A percentile compares a stretch with the other conserved stretches of the same genome.
Evolutionary conservation across 2,329 filamentous ascomycete genomes (phyloP).

Genomic region (Paracorniculantispora psalliotae): DNA sequence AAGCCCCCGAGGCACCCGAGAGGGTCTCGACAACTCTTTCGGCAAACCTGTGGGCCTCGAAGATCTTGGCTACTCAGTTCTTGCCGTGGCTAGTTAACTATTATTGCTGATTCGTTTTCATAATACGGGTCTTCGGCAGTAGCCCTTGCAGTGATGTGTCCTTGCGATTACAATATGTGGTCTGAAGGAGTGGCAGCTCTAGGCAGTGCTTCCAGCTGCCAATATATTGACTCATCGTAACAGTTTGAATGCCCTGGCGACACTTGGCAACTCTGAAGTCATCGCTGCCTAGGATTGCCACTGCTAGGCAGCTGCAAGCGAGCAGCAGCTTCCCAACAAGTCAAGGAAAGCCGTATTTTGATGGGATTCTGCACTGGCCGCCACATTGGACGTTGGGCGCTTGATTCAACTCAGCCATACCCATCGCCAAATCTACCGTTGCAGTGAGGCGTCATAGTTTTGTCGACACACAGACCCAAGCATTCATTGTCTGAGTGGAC

Average conservation of each 20-base stretch:
- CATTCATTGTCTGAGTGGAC: conserved; percentile 7
- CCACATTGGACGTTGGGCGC: not conserved
- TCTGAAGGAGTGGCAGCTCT: not conserved
- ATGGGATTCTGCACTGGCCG: not conserved
- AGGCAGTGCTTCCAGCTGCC: not conserved
- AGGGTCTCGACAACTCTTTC: not conserved
- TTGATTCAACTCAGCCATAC: not conserved
- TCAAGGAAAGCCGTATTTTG: not conserved
- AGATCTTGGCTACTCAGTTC: conserved; percentile 9
- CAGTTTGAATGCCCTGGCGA: not conserved
- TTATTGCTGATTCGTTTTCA: conserved; percentile 4
- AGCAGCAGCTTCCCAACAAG: not conserved
- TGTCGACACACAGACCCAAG: conserved; percentile 6
- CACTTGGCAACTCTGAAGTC: not conserved
- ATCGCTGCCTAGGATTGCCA: not conserved
- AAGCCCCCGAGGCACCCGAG: conserved; percentile 8
- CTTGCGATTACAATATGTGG: conserved; percentile 5
- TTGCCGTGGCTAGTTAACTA: not conserved
- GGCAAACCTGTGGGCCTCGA: conserved; percentile 7
- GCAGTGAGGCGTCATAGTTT: conserved; percentile 8
- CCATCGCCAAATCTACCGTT: conserved; percentile 13
- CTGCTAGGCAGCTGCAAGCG: not conserved
- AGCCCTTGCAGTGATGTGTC: not conserved
- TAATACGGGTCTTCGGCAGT: not conserved
- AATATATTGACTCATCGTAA: not conserved